Percentiles rank a stretch among this genome's conserved stretches.
These are phyloP conservation scores for Cryptococcus deneoformans DNA, from an alignment of 1,284 basidiomycete species.

Conservation along the genomic window DNA sequence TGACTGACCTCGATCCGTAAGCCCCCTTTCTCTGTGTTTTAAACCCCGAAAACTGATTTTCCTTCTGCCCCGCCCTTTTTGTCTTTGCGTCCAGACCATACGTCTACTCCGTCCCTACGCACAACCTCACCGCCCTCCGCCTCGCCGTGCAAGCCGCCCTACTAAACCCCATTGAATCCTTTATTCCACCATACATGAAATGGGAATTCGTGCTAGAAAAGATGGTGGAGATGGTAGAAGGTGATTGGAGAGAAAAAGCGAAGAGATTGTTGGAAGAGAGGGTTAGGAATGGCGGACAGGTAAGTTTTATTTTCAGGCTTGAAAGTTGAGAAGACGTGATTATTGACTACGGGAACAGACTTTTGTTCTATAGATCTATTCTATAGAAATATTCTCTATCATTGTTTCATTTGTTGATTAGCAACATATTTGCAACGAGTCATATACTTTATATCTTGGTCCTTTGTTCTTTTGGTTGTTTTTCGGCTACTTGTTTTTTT, in stretches of 20 bases:
- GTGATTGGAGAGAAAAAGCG: constrained; percentile 28
- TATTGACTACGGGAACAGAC: background rate
- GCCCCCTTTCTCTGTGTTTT: constrained; percentile 6
- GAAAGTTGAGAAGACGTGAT: background rate
- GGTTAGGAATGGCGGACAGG: constrained; percentile 13
- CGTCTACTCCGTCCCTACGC: constrained; percentile 47
- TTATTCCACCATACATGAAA: constrained; percentile 26
- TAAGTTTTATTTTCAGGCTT: background rate
- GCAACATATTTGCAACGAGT: background rate
- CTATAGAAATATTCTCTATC: background rate
- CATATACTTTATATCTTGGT: background rate
- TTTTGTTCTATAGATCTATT: background rate
- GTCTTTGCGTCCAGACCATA: constrained; percentile 36
- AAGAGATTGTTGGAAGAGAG: constrained; percentile 21
- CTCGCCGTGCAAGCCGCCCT: constrained; percentile 27
- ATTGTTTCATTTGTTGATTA: background rate
- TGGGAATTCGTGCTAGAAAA: constrained; percentile 19
- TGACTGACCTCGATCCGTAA: constrained; percentile 38
- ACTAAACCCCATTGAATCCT: constrained; percentile 30
- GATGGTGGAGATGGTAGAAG: constrained; percentile 27
- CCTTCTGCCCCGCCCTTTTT: background rate
- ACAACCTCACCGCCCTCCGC: constrained; percentile 27
- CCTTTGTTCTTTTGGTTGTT: background rate
- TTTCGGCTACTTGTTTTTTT: background rate
- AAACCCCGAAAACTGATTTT: too few species aligned